phyloP scores from a whole-genome alignment of 2,329 filamentous ascomycete species.

The Colletotrichum liaoningense region DNA sequence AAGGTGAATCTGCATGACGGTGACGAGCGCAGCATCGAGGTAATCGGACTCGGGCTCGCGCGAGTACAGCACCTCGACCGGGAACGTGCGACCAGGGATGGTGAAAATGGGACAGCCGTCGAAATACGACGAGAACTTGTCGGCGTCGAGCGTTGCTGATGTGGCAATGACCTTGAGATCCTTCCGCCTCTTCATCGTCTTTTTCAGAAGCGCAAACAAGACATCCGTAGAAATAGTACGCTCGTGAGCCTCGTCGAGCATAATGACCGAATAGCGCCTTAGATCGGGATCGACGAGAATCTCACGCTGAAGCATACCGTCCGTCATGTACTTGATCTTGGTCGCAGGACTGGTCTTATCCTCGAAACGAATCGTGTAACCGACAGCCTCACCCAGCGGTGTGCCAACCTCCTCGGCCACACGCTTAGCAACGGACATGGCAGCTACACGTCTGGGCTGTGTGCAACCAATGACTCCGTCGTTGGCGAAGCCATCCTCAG shows the following conservation, averaged over 20 bases:
- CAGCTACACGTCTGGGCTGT: slow-evolving; percentile 94
- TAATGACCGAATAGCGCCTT: slow-evolving; percentile 92
- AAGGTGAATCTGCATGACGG: slow-evolving; percentile 97
- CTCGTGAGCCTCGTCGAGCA: slow-evolving; percentile 98
- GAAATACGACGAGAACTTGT: slow-evolving; percentile 98
- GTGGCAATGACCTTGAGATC: slow-evolving; percentile 97
- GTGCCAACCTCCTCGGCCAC: slow-evolving; percentile 97
- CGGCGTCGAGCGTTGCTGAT: slow-evolving; percentile 94
- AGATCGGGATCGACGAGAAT: slow-evolving; percentile 92
- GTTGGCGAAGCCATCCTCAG: slow-evolving; percentile 90
- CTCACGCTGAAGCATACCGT: slow-evolving; percentile 97
- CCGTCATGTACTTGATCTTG: slow-evolving; percentile 99
- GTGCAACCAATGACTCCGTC: slow-evolving; percentile 94
- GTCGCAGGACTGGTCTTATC: slow-evolving; percentile 90
- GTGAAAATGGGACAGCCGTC: slow-evolving; percentile 96
- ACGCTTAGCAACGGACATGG: slow-evolving; percentile 97
- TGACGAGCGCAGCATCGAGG: slow-evolving; percentile 91
- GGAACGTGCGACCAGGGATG: slow-evolving; percentile 93
- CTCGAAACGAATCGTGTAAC: slow-evolving; percentile 97
- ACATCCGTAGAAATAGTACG: slow-evolving; percentile 96
- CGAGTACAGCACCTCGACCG: slow-evolving; percentile 96
- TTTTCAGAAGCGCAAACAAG: slow-evolving; percentile 92
- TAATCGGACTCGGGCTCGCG: slow-evolving; percentile 96
- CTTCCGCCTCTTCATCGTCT: slow-evolving; percentile 84
- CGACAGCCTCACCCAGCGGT: slow-evolving; percentile 89